Conservation (phyloP, 73 alveolate genomes). For the Loxodes magnus region DNA sequence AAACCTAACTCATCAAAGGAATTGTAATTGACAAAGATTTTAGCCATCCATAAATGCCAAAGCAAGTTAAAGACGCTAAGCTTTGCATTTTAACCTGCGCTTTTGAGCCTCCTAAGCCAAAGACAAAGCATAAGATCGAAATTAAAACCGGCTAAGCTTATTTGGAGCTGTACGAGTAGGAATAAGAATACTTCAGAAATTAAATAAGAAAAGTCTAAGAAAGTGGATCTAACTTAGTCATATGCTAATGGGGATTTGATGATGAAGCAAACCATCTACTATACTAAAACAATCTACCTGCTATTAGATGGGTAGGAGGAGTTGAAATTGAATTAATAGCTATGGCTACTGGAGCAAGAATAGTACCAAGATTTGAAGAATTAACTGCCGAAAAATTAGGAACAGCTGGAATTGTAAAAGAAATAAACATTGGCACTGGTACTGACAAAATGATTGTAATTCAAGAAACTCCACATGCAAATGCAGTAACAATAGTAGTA, state of each 20-base stretch:
- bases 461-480: conserved; percentile 66
- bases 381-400: conserved; percentile 91
- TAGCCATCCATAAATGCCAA: conserved; percentile 98
- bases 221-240: conserved; percentile 92
- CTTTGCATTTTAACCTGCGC: conserved; percentile 94
- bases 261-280: conserved; percentile 96
- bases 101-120: conserved; percentile 98
- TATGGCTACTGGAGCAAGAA: conserved; percentile 99
- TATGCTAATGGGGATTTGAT: conserved; percentile 98
- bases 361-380: conserved; percentile 91
- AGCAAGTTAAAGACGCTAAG: conserved; percentile 89
- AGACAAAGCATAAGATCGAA: conserved; percentile 97
- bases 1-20: conserved; percentile 79
- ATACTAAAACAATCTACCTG: conserved; percentile 59
- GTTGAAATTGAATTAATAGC: conserved; percentile 98
- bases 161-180: conserved; percentile 81
- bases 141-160: conserved; percentile 93
- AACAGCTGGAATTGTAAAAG: conserved; percentile 80
- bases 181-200: conserved; percentile 75
- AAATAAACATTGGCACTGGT: conserved; percentile 90
- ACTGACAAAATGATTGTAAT: conserved; percentile 90
- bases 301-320: conserved; percentile 98
- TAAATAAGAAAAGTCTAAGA: conserved; percentile 84
- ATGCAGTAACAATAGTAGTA: conserved; percentile 75
- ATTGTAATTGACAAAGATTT: conserved; percentile 94